Evolutionary conservation across 768 basidiomycete species (phyloP).

Genomic region (Clavulina sp.): DNA sequence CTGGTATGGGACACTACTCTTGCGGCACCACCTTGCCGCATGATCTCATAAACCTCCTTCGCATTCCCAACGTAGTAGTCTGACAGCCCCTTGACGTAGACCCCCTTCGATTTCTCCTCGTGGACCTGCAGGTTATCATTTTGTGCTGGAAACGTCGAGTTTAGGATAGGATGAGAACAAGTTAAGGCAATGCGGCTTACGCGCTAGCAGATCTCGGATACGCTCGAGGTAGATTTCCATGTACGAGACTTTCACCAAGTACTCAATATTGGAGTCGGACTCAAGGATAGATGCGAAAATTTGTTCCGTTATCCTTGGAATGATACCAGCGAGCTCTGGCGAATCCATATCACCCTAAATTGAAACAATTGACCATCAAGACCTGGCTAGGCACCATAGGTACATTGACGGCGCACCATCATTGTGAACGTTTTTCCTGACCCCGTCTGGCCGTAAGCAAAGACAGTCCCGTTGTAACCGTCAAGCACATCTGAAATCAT

Average conservation of each 20-base stretch:
- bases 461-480: constrained; percentile 71
- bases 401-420: too few relatives aligned
- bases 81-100: constrained; percentile 93
- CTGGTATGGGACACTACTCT: constrained; percentile 85
- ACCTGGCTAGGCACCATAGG: constrained; percentile 6
- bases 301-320: constrained; percentile 96
- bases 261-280: constrained; percentile 88
- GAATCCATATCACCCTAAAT: constrained; percentile 89
- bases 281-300: constrained; percentile 96
- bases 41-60: constrained; percentile 93
- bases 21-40: constrained; percentile 87
- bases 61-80: constrained; percentile 97
- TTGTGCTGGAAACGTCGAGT: constrained; percentile 38
- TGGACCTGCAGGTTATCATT: constrained; percentile 98
- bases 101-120: constrained; percentile 93
- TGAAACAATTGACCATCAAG: constrained; percentile 1
- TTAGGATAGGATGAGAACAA: neutral
- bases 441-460: constrained; percentile 64
- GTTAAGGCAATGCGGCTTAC: constrained; percentile 32
- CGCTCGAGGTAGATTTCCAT: constrained; percentile 99
- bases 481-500: constrained; percentile 69
- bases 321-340: constrained; percentile 84
- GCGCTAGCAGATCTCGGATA: constrained; percentile 85
- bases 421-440: constrained; percentile 92
- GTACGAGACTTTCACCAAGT: constrained; percentile 97